Evolutionary conservation across 2,329 filamentous ascomycete species (phyloP).

Genomic region (Fusarium decemcellulare): DNA sequence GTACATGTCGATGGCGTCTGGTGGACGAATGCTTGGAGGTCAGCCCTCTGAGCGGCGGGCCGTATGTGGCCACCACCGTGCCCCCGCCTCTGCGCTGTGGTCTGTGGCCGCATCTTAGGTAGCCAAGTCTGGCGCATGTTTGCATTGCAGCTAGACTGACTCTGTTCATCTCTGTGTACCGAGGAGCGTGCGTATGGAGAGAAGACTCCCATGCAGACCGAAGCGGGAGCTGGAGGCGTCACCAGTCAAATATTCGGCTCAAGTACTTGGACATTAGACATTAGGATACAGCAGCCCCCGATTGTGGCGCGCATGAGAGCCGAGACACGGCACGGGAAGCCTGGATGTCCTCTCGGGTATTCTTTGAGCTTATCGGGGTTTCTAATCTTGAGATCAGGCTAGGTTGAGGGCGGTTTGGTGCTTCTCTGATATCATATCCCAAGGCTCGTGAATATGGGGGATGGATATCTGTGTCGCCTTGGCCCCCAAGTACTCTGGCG

Average conservation of each 20-base stretch:
- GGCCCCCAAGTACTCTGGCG: conserved; percentile 2
- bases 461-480: background rate
- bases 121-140: conserved; percentile 41
- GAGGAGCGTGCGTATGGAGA: conserved; percentile 9
- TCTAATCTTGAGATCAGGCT: background rate
- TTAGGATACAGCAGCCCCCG: conserved; percentile 16
- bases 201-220: conserved; percentile 9
- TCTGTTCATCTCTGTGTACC: conserved; percentile 13
- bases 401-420: conserved; percentile 2
- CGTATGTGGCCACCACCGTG: conserved; percentile 32
- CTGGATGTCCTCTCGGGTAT: background rate
- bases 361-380: conserved; percentile 5
- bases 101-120: conserved; percentile 43
- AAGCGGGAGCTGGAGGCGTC: background rate
- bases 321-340: conserved; percentile 29
- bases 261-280: conserved; percentile 8
- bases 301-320: conserved; percentile 27
- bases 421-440: background rate
- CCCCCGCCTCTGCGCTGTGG: conserved; percentile 13
- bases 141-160: conserved; percentile 24
- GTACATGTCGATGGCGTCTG: conserved; percentile 29
- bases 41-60: conserved; percentile 22
- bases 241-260: background rate
- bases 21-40: conserved; percentile 23
- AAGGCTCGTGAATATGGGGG: background rate